These are phyloP conservation scores for barley (Hordeum vulgare) DNA, from an alignment of 176 grass and related monocot genomes.

Conservation along the genomic window DNA sequence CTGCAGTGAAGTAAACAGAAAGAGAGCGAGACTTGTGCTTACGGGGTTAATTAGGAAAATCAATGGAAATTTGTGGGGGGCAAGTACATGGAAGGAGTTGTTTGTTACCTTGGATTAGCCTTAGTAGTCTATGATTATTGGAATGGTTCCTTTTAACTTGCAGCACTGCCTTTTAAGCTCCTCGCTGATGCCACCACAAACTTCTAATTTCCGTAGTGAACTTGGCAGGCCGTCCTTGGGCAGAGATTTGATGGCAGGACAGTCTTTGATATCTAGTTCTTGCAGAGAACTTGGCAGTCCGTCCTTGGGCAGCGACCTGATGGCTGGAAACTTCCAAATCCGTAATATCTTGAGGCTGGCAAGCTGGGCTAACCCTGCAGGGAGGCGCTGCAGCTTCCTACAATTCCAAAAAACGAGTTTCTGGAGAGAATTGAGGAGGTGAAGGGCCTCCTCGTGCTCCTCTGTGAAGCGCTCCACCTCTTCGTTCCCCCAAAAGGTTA, in stretches of 20 bases:
- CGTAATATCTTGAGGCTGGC: not conserved
- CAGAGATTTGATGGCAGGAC: not conserved
- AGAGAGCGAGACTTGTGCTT: not conserved
- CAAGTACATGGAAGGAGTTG: not conserved
- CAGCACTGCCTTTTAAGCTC: not conserved
- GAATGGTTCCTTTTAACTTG: constrained; percentile 21
- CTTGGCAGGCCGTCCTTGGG: too few relatives aligned
- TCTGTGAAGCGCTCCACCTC: not conserved
- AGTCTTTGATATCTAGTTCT: fast-evolving
- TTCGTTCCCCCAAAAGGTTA: fast-evolving
- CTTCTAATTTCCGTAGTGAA: not conserved
- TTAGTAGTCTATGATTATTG: not conserved
- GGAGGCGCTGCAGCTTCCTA: not conserved
- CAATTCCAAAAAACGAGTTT: fast-evolving
- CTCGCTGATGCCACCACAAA: fast-evolving
- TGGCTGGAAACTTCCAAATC: not conserved
- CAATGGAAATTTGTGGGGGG: not conserved
- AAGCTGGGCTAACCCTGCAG: not conserved
- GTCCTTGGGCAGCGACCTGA: not conserved
- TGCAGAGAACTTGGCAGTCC: not conserved
- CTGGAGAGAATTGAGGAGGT: not conserved
- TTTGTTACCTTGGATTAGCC: too few relatives aligned
- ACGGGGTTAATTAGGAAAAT: not conserved
- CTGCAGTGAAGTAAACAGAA: not conserved
- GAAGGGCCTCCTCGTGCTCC: not conserved